Evolutionary conservation across 306 rosid species (phyloP).

Genomic region (Ormosia emarginata): DNA sequence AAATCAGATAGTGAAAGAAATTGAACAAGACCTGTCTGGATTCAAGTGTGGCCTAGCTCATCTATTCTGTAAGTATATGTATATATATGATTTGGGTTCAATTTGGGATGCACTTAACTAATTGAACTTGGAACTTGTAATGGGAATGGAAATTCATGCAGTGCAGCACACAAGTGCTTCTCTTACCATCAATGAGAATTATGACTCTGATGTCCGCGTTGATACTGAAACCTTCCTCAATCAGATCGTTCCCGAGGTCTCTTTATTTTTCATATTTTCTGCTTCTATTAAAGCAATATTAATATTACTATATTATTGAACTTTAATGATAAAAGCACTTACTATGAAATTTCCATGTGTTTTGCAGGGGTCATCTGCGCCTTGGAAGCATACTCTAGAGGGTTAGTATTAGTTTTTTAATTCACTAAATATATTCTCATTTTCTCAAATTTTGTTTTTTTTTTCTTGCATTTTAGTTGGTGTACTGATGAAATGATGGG

Average conservation of each 20-base stretch:
- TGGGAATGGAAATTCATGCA: conserved; percentile 19
- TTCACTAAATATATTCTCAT: neutral
- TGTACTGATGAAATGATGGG: no score
- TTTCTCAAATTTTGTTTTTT: neutral
- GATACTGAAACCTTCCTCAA: conserved; percentile 89
- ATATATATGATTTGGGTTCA: neutral
- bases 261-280: neutral
- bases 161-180: conserved; percentile 99
- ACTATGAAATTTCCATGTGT: neutral
- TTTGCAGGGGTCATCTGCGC: conserved; percentile 75
- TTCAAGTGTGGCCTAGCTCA: conserved; percentile 95
- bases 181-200: conserved; percentile 91
- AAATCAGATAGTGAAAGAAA: conserved; percentile 69
- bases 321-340: neutral
- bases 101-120: neutral
- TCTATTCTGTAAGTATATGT: conserved; percentile 62
- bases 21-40: conserved; percentile 72
- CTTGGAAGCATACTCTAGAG: conserved; percentile 93
- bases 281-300: neutral
- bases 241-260: conserved; percentile 81
- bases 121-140: conserved; percentile 6
- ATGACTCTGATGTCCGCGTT: conserved; percentile 81
- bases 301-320: neutral
- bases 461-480: no score
- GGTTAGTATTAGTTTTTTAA: conserved; percentile 42